phyloP scores from a whole-genome alignment of 1,139 yeast species.

The Starmera stellimalicola region DNA sequence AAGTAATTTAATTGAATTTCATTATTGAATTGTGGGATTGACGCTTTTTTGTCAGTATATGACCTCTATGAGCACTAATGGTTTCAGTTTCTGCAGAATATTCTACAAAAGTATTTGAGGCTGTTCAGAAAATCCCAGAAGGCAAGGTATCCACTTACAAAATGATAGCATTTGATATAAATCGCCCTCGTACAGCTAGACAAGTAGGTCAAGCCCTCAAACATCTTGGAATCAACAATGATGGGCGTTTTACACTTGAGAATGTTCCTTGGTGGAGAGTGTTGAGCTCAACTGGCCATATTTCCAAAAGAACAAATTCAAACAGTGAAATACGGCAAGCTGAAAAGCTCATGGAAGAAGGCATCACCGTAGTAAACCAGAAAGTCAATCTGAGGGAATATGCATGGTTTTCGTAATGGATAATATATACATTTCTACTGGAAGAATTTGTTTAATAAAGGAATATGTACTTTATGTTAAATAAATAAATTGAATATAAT shows the following conservation, averaged over 20 bases:
- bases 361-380: constrained; percentile 33
- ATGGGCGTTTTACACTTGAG: constrained; percentile 13
- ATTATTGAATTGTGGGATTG: too few relatives aligned
- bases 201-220: constrained; percentile 70
- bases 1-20: too few relatives aligned
- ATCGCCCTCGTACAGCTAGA: constrained; percentile 56
- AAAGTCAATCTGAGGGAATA: constrained; percentile 33
- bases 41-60: too few relatives aligned
- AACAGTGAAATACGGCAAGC: constrained; percentile 41
- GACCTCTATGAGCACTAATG: too few relatives aligned
- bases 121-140: constrained; percentile 46
- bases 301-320: constrained; percentile 42
- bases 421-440: too few relatives aligned
- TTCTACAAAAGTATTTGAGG: constrained; percentile 49
- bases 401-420: constrained; percentile 82
- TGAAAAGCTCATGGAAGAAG: constrained; percentile 36
- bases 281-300: constrained; percentile 48
- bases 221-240: constrained; percentile 26
- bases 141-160: constrained; percentile 65
- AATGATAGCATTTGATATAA: constrained; percentile 57
- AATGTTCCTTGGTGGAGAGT: constrained; percentile 81
- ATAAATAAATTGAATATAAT: too few relatives aligned
- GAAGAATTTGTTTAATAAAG: too few relatives aligned
- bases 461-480: too few relatives aligned
- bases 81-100: too few relatives aligned